phyloP scores from a whole-genome alignment of 2,329 filamentous ascomycete genomes.

The Nannizziopsis arthrosporioides region DNA sequence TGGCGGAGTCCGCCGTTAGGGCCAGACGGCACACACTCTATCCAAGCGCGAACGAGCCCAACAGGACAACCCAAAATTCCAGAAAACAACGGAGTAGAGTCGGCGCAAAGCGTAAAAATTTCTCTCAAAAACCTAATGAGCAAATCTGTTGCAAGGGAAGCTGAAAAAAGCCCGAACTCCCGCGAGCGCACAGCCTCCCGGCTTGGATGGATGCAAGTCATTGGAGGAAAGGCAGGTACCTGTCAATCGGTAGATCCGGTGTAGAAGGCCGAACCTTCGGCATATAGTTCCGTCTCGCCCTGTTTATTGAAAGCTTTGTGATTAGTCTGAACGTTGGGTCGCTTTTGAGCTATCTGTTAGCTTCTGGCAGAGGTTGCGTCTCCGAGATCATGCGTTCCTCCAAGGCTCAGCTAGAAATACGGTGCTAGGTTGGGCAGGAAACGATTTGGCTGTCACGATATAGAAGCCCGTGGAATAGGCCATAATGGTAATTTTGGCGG shows the following conservation, averaged over 20 bases:
- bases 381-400: too few relatives aligned
- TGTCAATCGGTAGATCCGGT: too few relatives aligned
- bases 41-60: not conserved
- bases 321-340: not conserved
- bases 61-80: not conserved
- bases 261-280: constrained; percentile 1
- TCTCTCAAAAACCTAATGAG: not conserved
- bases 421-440: too few relatives aligned
- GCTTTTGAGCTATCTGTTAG: not conserved
- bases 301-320: constrained; percentile 1
- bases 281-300: not conserved
- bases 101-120: not conserved
- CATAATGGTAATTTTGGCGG: too few relatives aligned
- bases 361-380: not conserved
- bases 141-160: not conserved
- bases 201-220: not conserved
- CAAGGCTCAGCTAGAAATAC: too few relatives aligned
- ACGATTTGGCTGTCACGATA: too few relatives aligned
- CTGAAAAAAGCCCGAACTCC: not conserved
- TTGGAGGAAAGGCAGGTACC: too few relatives aligned
- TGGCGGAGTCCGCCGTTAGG: constrained; percentile 3
- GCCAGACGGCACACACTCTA: not conserved
- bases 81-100: not conserved
- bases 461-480: too few relatives aligned
- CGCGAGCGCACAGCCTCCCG: not conserved